These are phyloP conservation scores for Discostella pseudostelligera DNA, from an alignment of 108 stramenopile species.

Conservation along the genomic window DNA sequence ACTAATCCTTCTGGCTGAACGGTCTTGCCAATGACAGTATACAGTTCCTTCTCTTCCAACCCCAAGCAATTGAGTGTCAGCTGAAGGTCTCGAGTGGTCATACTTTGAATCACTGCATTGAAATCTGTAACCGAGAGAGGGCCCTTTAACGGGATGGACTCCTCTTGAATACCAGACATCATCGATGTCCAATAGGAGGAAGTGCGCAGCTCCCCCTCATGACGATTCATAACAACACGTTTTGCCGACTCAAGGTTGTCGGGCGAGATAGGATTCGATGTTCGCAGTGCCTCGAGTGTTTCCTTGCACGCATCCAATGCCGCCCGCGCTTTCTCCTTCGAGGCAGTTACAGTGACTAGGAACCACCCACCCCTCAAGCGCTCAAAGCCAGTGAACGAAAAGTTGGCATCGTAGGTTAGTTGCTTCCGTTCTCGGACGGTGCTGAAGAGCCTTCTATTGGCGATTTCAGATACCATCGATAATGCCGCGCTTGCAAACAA, in stretches of 20 bases:
- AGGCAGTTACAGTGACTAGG: constrained; percentile 93
- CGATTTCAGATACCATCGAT: constrained; percentile 81
- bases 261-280: constrained; percentile 67
- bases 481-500: constrained; percentile 88
- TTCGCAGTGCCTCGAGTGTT: constrained; percentile 77
- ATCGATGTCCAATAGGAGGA: constrained; percentile 90
- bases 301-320: constrained; percentile 95
- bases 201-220: constrained; percentile 87
- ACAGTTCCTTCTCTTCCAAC: constrained; percentile 74
- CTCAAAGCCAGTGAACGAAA: constrained; percentile 90
- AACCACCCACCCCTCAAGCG: constrained; percentile 94
- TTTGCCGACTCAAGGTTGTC: constrained; percentile 96
- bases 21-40: constrained; percentile 84
- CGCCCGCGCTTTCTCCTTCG: constrained; percentile 91
- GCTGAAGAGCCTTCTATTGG: constrained; percentile 91
- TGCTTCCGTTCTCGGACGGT: constrained; percentile 94
- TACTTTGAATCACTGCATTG: constrained; percentile 82
- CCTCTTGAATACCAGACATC: constrained; percentile 94
- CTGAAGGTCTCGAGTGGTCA: constrained; percentile 88
- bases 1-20: constrained; percentile 68
- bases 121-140: constrained; percentile 90
- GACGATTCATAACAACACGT: constrained; percentile 91
- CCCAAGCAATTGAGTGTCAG: constrained; percentile 76
- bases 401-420: constrained; percentile 97
- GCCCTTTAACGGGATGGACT: constrained; percentile 89